These are phyloP conservation scores for Selenicereus undatus DNA, from an alignment of 148 eudicot genomes.

Conservation along the genomic window DNA sequence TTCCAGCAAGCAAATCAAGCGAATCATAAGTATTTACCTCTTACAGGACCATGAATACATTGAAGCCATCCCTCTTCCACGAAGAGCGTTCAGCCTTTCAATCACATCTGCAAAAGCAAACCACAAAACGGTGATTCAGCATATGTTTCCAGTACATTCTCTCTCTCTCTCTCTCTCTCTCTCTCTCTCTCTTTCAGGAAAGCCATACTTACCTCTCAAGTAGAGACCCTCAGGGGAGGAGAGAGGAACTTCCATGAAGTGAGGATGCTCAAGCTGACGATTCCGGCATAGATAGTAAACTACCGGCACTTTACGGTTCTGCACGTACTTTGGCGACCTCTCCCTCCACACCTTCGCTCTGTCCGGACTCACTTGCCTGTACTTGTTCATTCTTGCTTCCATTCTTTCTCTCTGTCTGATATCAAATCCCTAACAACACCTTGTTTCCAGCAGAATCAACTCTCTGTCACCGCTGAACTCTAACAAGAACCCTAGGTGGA, in stretches of 20 bases:
- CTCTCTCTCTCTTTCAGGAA: no score
- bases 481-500: not conserved
- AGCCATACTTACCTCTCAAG: slow-evolving; percentile 51
- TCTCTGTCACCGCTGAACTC: slow-evolving; percentile 3
- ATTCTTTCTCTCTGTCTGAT: slow-evolving; percentile 27
- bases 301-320: slow-evolving; percentile 61
- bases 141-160: not conserved
- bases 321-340: slow-evolving; percentile 76
- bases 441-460: slow-evolving; percentile 4
- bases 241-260: slow-evolving; percentile 67
- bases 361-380: slow-evolving; percentile 80
- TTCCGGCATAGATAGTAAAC: slow-evolving; percentile 74
- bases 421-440: slow-evolving; percentile 19
- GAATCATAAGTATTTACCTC: slow-evolving; percentile 43
- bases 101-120: slow-evolving; percentile 62
- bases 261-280: slow-evolving; percentile 88
- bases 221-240: slow-evolving; percentile 67
- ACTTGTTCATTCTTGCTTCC: slow-evolving; percentile 79
- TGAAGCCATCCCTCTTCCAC: slow-evolving; percentile 95
- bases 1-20: not conserved
- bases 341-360: slow-evolving; percentile 92
- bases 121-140: slow-evolving; percentile 3
- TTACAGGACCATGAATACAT: slow-evolving; percentile 97
- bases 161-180: not conserved
- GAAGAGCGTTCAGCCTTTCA: slow-evolving; percentile 65